Percentiles rank a stretch among this genome's conserved stretches.
These are phyloP conservation scores for Vigna unguiculata DNA, from an alignment of 306 rosid species.

Conservation along the genomic window DNA sequence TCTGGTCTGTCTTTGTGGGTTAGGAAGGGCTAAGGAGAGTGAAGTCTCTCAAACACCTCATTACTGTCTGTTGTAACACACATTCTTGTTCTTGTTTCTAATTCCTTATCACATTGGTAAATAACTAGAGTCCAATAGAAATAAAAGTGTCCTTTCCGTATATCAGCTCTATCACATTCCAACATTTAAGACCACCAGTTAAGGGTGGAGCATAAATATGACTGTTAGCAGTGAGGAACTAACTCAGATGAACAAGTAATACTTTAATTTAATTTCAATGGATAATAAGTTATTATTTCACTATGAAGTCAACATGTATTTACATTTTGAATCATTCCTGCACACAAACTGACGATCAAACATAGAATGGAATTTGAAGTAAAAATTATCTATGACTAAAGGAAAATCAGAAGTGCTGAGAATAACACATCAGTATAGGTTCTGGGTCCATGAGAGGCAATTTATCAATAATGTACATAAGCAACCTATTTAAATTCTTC, in stretches of 20 bases:
- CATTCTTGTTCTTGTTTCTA: no score
- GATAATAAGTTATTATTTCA: background rate
- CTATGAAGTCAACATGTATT: constrained; percentile 33
- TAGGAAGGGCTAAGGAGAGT: no score
- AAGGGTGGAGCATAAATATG: background rate
- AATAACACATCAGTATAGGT: constrained; percentile 50
- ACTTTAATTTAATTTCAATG: constrained; percentile 23
- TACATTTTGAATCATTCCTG: constrained; percentile 52
- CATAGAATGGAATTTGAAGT: constrained; percentile 24
- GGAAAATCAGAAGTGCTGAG: constrained; percentile 35
- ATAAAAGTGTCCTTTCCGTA: no score
- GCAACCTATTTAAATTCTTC: constrained; percentile 61
- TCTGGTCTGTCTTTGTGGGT: no score
- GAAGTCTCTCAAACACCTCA: no score
- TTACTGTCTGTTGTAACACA: no score
- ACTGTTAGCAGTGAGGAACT: constrained; percentile 7
- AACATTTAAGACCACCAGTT: no score
- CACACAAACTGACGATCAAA: constrained; percentile 35
- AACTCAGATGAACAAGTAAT: background rate
- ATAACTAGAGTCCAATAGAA: no score
- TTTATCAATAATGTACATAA: constrained; percentile 64
- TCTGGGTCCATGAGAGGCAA: constrained; percentile 62
- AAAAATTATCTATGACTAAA: constrained; percentile 36
- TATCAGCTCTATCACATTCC: no score
- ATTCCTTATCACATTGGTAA: no score